These are phyloP conservation scores for Herpomyces periplanetae DNA, from an alignment of 2,329 filamentous ascomycete species.

Conservation along the genomic window DNA sequence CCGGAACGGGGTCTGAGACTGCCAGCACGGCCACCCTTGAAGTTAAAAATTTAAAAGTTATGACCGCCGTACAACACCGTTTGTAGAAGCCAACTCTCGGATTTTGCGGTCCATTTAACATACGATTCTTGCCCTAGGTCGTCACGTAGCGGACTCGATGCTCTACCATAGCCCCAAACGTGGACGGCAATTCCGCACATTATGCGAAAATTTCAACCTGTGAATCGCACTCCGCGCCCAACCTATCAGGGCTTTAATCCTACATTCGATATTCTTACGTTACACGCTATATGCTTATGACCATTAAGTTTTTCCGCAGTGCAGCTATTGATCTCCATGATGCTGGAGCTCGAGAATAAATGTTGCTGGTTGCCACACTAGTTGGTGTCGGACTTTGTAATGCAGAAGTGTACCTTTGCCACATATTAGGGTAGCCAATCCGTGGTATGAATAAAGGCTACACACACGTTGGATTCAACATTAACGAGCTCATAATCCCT, in stretches of 20 bases:
- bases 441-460: conserved; percentile 78
- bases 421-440: conserved; percentile 90
- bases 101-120: conserved; percentile 57
- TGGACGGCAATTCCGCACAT: conserved; percentile 92
- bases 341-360: conserved; percentile 61
- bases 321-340: conserved; percentile 63
- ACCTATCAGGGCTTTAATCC: conserved; percentile 93
- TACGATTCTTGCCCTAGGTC: conserved; percentile 67
- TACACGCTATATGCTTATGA: conserved; percentile 43
- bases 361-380: conserved; percentile 72
- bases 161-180: conserved; percentile 79
- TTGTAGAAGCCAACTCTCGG: conserved; percentile 82
- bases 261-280: conserved; percentile 82
- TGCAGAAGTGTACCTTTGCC: conserved; percentile 61
- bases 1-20: conserved; percentile 63
- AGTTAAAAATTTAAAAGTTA: conserved; percentile 49
- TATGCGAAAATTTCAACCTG: conserved; percentile 41
- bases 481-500: conserved; percentile 41
- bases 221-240: conserved; percentile 58
- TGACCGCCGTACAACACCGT: conserved; percentile 79
- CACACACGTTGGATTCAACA: conserved; percentile 47
- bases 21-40: conserved; percentile 96
- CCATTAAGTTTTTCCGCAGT: conserved; percentile 65
- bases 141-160: conserved; percentile 74
- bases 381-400: conserved; percentile 92